These are phyloP conservation scores for Globisporangium okanoganense DNA, from an alignment of 352 stramenopile species.

Conservation along the genomic window DNA sequence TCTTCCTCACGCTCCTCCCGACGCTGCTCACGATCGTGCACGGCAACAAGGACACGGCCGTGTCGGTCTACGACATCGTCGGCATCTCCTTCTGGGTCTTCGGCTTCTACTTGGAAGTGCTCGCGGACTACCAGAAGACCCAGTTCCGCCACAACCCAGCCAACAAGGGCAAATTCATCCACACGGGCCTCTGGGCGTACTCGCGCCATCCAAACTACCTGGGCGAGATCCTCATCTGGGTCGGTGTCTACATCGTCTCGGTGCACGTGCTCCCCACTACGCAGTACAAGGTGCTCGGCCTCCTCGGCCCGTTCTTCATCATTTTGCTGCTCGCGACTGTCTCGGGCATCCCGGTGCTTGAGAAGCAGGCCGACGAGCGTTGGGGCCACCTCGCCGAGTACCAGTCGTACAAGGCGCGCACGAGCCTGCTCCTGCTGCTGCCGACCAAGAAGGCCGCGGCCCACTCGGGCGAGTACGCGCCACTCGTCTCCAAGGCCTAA, in stretches of 20 bases:
- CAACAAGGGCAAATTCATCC: constrained; percentile 83
- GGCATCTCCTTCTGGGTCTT: constrained; percentile 53
- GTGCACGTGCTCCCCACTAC: constrained; percentile 43
- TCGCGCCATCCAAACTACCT: constrained; percentile 92
- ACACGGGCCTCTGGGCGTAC: constrained; percentile 74
- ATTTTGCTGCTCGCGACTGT: constrained; percentile 53
- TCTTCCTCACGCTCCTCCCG: constrained; percentile 64
- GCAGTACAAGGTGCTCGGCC: constrained; percentile 33
- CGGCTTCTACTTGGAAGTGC: constrained; percentile 71
- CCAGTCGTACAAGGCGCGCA: constrained; percentile 68
- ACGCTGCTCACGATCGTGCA: constrained; percentile 49
- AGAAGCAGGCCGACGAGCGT: constrained; percentile 62
- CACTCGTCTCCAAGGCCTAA: constrained; percentile 19
- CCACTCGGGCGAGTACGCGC: constrained; percentile 13
- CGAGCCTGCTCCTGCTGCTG: constrained; percentile 46
- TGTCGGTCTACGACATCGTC: constrained; percentile 35
- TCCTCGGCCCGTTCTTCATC: constrained; percentile 62
- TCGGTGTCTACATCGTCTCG: constrained; percentile 46
- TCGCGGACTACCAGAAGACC: constrained; percentile 81
- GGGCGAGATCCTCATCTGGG: constrained; percentile 89
- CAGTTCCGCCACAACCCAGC: constrained; percentile 53
- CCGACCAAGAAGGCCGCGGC: constrained; percentile 13
- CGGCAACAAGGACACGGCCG: constrained; percentile 20
- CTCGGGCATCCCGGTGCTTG: constrained; percentile 70
- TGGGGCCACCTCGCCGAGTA: constrained; percentile 59